A percentile compares a stretch with the other conserved stretches of the same genome.
These are phyloP conservation scores for Pestalotiopsis fici DNA, from an alignment of 2,329 filamentous ascomycete genomes.

Conservation along the genomic window DNA sequence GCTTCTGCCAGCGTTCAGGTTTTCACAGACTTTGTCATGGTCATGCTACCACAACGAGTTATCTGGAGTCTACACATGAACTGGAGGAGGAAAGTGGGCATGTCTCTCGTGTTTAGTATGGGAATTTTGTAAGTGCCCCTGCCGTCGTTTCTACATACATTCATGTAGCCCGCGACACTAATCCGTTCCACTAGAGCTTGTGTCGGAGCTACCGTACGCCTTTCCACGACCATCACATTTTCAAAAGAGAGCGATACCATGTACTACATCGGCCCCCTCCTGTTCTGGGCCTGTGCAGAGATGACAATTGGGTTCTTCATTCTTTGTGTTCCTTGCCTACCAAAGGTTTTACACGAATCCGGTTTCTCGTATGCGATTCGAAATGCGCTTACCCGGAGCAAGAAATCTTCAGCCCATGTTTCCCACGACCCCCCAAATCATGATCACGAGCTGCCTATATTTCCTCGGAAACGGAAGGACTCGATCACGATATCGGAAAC, in stretches of 20 bases:
- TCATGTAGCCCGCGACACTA: neutral
- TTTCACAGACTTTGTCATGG: conserved; percentile 22
- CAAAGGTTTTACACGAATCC: conserved; percentile 34
- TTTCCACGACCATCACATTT: conserved; percentile 32
- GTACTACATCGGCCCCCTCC: conserved; percentile 37
- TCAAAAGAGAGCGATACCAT: conserved; percentile 30
- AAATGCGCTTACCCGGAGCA: neutral
- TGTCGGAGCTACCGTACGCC: conserved; percentile 37
- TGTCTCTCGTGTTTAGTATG: conserved; percentile 25
- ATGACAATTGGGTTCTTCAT: conserved; percentile 48
- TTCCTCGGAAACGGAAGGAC: neutral
- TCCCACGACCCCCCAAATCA: too few relatives aligned
- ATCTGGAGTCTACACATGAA: conserved; percentile 29
- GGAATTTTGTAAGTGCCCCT: conserved; percentile 20
- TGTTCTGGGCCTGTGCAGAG: conserved; percentile 45
- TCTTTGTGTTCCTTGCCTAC: conserved; percentile 36
- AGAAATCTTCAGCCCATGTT: neutral
- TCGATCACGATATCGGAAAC: too few relatives aligned
- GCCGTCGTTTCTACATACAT: too few relatives aligned
- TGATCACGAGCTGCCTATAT: neutral
- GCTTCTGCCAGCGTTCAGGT: conserved; percentile 21
- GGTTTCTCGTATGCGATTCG: conserved; percentile 1
- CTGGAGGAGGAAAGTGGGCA: conserved; percentile 22
- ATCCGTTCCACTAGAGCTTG: conserved; percentile 33
- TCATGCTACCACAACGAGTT: conserved; percentile 26